Evolutionary conservation across 345 rosid genomes (phyloP), one percentile per base, ranked within the genome.

Genomic region (Streptanthus diversifolius): DNA sequence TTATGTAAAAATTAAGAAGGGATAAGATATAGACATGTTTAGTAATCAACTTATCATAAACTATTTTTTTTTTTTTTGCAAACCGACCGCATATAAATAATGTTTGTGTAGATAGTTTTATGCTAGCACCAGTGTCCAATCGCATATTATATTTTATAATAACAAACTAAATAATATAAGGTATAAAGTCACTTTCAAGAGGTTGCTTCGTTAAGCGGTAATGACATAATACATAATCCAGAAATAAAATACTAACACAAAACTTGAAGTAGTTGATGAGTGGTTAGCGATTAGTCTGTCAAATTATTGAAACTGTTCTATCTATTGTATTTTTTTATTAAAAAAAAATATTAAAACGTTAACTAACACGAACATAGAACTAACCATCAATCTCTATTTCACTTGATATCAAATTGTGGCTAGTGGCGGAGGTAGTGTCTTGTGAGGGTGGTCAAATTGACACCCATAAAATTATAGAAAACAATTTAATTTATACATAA

Each of bases 161-260:
- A 61, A 29, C 32, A 51, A 51, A 39, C 32, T 44, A 51, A 36
- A 40, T 68, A 29, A 41, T 63, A 52, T 72, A 29, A 52, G 63
- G 45, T 63, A 63, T 43, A 44, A 63, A 21, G 70, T 72, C 70
- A 41, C 47, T 63, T 53, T 72, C 70, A 72, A 44, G 41, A 53
- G 45, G 76, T 72, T 72, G 63, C 70, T 63, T 72, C 27, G 54
- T 25, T 41, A 63, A 21, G 57, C 40, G 27, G 58, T 18, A 52
- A 30, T 63, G 76, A 52, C 33, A 63, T 63, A 39, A 52, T 30
- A 37, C 24, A 37, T 12, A 35, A 41, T 7, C 14, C 29, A 36
- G 15, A 43, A 41, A 41, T 57, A 41, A 18, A 56, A 56, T 19
- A 32, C 11, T 40, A 52, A 47, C 74, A 45, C 43, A 55, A 32